phyloP scores from a whole-genome alignment of 148 eudicot genomes.

The Diospyros kaki region DNA sequence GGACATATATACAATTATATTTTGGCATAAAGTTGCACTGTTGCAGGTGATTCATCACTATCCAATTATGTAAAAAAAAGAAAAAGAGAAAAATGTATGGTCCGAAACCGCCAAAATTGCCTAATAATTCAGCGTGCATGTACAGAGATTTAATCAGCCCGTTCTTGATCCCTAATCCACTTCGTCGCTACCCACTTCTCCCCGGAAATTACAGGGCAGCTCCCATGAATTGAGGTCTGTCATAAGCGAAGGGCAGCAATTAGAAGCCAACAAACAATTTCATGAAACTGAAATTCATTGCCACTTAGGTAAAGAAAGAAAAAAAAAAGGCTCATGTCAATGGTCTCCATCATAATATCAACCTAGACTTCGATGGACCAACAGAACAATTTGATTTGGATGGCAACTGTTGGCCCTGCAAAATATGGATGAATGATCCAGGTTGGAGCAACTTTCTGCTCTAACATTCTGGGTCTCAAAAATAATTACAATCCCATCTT shows the following conservation, averaged over 20 bases:
- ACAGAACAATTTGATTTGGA: too few species aligned
- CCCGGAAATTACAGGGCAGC: slow-evolving; percentile 77
- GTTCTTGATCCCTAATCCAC: slow-evolving; percentile 66
- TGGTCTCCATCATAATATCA: neutral
- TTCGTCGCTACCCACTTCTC: slow-evolving; percentile 94
- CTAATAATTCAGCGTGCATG: neutral
- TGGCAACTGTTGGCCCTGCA: too few species aligned
- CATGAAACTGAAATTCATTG: neutral
- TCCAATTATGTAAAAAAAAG: too few species aligned
- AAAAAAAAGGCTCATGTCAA: neutral
- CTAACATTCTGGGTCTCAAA: too few species aligned
- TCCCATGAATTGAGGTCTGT: slow-evolving; percentile 82
- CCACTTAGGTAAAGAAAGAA: too few species aligned
- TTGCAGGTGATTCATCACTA: neutral
- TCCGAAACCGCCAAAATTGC: neutral
- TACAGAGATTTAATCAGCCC: slow-evolving; percentile 24
- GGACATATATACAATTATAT: neutral
- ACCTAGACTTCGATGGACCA: neutral
- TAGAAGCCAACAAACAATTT: neutral
- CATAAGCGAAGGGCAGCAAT: neutral
- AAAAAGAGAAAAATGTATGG: neutral
- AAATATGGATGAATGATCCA: too few species aligned
- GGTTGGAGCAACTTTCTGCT: too few species aligned
- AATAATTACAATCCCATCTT: too few species aligned
- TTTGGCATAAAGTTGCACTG: neutral